phyloP scores from a whole-genome alignment of 2,329 filamentous ascomycete genomes.

The Aaosphaeria pasadenensis region DNA sequence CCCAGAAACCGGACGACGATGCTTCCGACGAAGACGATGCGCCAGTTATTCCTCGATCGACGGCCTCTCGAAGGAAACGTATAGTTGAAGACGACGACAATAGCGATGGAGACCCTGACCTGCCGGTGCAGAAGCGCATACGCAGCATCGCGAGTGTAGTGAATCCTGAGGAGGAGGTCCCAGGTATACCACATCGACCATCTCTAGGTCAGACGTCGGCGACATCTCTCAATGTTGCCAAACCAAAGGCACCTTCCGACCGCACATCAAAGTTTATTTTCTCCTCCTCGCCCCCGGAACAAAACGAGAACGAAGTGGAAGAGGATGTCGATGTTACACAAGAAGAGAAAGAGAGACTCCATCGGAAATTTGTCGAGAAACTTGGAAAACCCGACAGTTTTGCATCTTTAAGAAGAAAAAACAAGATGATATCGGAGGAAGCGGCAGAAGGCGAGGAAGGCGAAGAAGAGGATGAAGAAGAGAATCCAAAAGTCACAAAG shows the following conservation, averaged over 20 bases:
- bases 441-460: conserved; percentile 51
- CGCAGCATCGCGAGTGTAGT: conserved; percentile 9
- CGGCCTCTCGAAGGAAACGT: conserved; percentile 20
- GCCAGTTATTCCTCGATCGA: conserved; percentile 6
- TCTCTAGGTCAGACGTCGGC: conserved; percentile 21
- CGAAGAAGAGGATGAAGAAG: conserved; percentile 56
- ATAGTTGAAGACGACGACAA: conserved; percentile 37
- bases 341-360: conserved; percentile 67
- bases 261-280: conserved; percentile 61
- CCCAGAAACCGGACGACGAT: neutral
- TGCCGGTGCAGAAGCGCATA: conserved; percentile 40
- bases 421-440: conserved; percentile 55
- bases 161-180: conserved; percentile 12
- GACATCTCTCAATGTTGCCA: conserved; percentile 22
- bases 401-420: conserved; percentile 61
- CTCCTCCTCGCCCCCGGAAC: conserved; percentile 46
- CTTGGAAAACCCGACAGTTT: conserved; percentile 83
- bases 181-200: conserved; percentile 10
- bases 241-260: conserved; percentile 38
- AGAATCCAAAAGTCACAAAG: conserved; percentile 45
- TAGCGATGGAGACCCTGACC: conserved; percentile 17
- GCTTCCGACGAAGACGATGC: conserved; percentile 13
- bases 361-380: conserved; percentile 84
- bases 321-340: conserved; percentile 52
- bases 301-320: conserved; percentile 35